Conservation (phyloP, 2,329 filamentous ascomycete species). For the Pezicula neosporulosa region DNA sequence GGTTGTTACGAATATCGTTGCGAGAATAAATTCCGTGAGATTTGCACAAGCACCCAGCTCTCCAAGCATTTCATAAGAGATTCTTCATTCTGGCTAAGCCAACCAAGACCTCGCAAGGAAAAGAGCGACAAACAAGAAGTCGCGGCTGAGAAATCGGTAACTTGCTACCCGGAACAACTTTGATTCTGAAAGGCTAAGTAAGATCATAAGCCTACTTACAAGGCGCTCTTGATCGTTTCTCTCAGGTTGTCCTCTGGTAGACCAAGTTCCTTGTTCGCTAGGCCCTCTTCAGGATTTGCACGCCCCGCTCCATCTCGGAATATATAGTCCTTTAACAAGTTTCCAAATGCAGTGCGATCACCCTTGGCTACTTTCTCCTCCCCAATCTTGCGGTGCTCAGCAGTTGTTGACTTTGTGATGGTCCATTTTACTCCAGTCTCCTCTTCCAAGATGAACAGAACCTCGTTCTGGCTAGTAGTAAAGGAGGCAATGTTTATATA, state of each 20-base stretch:
- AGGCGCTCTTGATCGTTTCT: conserved; percentile 5
- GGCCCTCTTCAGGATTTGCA: conserved; percentile 2
- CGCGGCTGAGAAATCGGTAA: too few species aligned
- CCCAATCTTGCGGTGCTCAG: conserved; percentile 9
- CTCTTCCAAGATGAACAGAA: conserved; percentile 22
- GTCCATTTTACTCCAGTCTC: conserved; percentile 27
- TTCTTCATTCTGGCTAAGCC: too few species aligned
- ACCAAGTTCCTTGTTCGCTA: conserved; percentile 10
- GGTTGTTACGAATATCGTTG: too few species aligned
- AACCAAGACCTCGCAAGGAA: too few species aligned
- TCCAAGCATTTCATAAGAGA: too few species aligned
- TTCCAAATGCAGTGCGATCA: conserved; percentile 11
- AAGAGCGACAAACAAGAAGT: too few species aligned
- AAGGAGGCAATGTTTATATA: conserved; percentile 28
- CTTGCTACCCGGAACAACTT: too few species aligned
- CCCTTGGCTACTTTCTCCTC: conserved; percentile 15
- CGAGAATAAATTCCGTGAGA: too few species aligned
- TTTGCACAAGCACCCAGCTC: too few species aligned
- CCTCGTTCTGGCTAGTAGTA: conserved; percentile 24
- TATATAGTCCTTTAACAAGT: conserved; percentile 8
- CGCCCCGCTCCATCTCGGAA: conserved; percentile 10
- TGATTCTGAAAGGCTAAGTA: too few species aligned
- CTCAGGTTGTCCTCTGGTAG: conserved; percentile 12
- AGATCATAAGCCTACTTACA: not conserved
- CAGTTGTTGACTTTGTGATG: conserved; percentile 3